phyloP scores from a whole-genome alignment of 202 grass and related monocot genomes.

The Eragrostis tef region DNA sequence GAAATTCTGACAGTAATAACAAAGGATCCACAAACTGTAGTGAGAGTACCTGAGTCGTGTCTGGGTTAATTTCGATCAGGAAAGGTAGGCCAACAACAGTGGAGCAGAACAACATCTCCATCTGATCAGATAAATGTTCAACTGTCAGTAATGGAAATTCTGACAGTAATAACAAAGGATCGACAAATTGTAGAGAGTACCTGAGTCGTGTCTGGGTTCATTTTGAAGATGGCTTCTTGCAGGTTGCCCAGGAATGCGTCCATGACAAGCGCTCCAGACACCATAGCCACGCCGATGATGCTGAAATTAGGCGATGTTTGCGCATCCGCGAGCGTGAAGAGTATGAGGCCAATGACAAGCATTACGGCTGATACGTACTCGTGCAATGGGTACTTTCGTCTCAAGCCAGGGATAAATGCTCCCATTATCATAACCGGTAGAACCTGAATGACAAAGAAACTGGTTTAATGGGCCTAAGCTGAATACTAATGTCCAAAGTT shows the following conservation, averaged over 20 bases:
- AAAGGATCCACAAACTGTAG: not conserved
- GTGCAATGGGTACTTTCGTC: conserved; percentile 72
- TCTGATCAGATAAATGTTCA: conserved; percentile 40
- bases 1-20: not conserved
- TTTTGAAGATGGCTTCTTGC: conserved; percentile 87
- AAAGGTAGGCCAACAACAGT: conserved; percentile 82
- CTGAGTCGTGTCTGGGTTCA: conserved; percentile 87
- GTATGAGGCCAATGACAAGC: conserved; percentile 76
- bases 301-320: conserved; percentile 87
- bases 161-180: conserved; percentile 46
- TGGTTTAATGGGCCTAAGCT: not conserved
- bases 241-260: conserved; percentile 90
- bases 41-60: conserved; percentile 76
- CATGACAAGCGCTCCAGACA: conserved; percentile 77
- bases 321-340: conserved; percentile 85
- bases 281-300: conserved; percentile 77
- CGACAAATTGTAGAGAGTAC: conserved; percentile 30
- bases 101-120: conserved; percentile 97
- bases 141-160: not conserved
- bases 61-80: conserved; percentile 71
- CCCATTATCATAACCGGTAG: conserved; percentile 90
- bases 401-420: conserved; percentile 80
- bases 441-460: conserved; percentile 52
- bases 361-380: conserved; percentile 78
- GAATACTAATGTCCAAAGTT: not conserved